Conservation (phyloP, 805 yeast genomes). For the Starmerella scarabaei region DNA sequence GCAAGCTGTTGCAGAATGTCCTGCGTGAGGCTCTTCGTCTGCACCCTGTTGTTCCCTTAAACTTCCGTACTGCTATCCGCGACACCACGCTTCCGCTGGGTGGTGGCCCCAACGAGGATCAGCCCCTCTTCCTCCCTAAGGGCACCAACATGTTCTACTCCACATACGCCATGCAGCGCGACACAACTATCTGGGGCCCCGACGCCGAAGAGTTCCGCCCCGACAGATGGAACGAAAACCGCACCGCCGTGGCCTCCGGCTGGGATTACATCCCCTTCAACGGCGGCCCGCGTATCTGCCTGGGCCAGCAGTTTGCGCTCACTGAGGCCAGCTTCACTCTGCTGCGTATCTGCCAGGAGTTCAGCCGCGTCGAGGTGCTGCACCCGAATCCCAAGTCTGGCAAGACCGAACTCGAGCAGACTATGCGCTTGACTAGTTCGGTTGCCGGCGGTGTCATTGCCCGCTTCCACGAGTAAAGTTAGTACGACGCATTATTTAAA, state of each 20-base stretch:
- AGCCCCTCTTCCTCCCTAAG: slow-evolving; percentile 33
- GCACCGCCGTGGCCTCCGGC: slow-evolving; percentile 25
- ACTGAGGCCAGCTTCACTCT: slow-evolving; percentile 38
- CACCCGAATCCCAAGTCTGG: slow-evolving; percentile 11
- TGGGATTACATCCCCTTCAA: slow-evolving; percentile 43
- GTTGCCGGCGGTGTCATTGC: slow-evolving; percentile 21
- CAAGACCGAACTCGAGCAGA: slow-evolving; percentile 11
- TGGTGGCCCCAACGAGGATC: slow-evolving; percentile 33
- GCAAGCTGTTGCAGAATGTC: slow-evolving; percentile 36
- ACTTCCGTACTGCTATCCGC: slow-evolving; percentile 35
- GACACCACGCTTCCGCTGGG: slow-evolving; percentile 41
- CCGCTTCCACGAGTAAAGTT: slow-evolving; percentile 4
- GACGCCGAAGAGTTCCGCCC: slow-evolving; percentile 37
- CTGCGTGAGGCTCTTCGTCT: slow-evolving; percentile 38
- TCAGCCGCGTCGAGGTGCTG: slow-evolving; percentile 18
- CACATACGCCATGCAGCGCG: slow-evolving; percentile 35
- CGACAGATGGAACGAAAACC: slow-evolving; percentile 35
- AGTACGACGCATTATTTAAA: not conserved
- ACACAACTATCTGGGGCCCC: slow-evolving; percentile 31
- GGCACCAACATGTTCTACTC: slow-evolving; percentile 33
- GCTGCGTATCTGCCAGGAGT: slow-evolving; percentile 31
- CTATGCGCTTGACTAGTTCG: slow-evolving; percentile 19
- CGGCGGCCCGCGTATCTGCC: slow-evolving; percentile 44
- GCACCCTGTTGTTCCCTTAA: slow-evolving; percentile 41
- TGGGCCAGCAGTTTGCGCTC: slow-evolving; percentile 45